Evolutionary conservation across 2,329 filamentous ascomycete species (phyloP).

Genomic region (Phyllosticta citribraziliensis): DNA sequence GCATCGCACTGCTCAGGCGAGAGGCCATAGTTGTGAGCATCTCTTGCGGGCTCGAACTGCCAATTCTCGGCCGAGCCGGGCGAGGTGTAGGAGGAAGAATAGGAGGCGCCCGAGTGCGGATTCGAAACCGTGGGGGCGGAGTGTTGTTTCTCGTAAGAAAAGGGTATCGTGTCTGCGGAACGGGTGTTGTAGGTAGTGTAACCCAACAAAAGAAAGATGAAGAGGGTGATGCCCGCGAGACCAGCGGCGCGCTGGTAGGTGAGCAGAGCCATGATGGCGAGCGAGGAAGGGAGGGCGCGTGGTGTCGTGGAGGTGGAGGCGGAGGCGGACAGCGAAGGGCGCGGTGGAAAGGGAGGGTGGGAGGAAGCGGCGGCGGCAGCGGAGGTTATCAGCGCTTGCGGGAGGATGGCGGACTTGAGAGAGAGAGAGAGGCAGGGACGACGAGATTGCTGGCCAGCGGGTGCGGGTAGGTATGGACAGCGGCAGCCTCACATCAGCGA

Average conservation of each 20-base stretch:
- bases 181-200: conserved; percentile 10
- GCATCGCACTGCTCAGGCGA: conserved; percentile 15
- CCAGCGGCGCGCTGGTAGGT: conserved; percentile 9
- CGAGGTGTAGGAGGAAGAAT: neutral
- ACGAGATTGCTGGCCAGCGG: neutral
- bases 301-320: neutral
- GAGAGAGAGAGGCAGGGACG: neutral
- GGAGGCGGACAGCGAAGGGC: neutral
- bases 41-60: conserved; percentile 3
- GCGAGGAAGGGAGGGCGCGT: neutral
- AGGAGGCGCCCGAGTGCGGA: neutral
- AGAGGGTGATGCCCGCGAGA: conserved; percentile 9
- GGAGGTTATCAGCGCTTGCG: conserved; percentile 12
- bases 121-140: conserved; percentile 1
- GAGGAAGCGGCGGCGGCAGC: conserved; percentile 10
- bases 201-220: conserved; percentile 9
- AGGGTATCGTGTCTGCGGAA: conserved; percentile 6
- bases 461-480: neutral
- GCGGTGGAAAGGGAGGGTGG: neutral
- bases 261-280: conserved; percentile 7
- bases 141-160: neutral
- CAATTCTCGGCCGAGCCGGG: conserved; percentile 6
- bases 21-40: conserved; percentile 17
- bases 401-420: neutral
- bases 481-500: neutral